A percentile compares a stretch with the other conserved stretches of the same genome.
These are phyloP conservation scores for Cytospora paraplurivora DNA, from an alignment of 2,329 filamentous ascomycete species.

Conservation along the genomic window DNA sequence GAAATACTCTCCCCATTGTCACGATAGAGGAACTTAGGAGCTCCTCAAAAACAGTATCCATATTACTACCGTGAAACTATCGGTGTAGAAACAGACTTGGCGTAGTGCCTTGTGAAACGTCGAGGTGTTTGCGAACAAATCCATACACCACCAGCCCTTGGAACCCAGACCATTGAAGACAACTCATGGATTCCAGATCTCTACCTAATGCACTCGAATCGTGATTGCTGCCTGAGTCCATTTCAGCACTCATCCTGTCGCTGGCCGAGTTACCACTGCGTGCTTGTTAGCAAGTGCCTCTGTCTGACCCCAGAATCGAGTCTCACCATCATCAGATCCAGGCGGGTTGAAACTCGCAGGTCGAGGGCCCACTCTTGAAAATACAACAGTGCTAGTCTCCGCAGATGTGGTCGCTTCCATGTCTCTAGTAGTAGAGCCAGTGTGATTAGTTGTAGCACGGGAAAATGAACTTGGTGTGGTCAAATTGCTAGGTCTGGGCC, in stretches of 20 bases:
- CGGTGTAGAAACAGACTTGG: neutral
- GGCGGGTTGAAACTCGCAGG: neutral
- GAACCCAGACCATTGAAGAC: too few species aligned
- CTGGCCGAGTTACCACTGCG: neutral
- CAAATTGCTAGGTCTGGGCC: slow-evolving; percentile 20
- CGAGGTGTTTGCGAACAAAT: neutral
- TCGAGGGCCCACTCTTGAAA: neutral
- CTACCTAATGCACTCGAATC: neutral
- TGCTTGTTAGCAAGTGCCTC: neutral
- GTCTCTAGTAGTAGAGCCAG: slow-evolving; percentile 15
- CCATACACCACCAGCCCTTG: neutral
- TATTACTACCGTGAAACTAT: neutral
- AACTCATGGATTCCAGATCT: too few species aligned
- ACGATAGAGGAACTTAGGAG: neutral
- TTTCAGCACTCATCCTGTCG: neutral
- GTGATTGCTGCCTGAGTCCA: neutral
- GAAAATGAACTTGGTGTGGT: slow-evolving; percentile 27
- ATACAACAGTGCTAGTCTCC: neutral
- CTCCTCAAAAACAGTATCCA: neutral
- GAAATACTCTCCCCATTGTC: too few species aligned
- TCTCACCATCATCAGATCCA: neutral
- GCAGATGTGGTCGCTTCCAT: slow-evolving; percentile 3
- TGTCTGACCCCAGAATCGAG: neutral
- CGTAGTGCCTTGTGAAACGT: neutral
- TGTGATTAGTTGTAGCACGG: slow-evolving; percentile 20